Evolutionary conservation across 176 grass and related monocot genomes (phyloP), one percentile per base, ranked within the genome.

Genomic region (Puccinellia tenuiflora): DNA sequence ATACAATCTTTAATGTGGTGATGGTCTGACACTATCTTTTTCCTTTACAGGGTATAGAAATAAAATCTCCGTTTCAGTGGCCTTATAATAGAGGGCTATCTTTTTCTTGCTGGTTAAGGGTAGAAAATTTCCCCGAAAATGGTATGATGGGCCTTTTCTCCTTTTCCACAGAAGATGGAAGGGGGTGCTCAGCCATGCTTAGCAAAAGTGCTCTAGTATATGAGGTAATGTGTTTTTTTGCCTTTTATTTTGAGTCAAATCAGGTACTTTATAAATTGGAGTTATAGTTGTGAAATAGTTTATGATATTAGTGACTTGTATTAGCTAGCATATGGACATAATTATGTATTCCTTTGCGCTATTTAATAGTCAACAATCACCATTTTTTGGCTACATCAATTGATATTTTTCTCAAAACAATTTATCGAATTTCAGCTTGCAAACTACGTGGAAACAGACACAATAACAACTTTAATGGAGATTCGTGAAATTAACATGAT

Each of bases 131-230:
- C 38, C 91, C 88, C n/a, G 91, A 97, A 61, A 91, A 76, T 78
- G 91, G 86, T 42, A 92, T 91, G 84, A 93, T 97, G 91, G 91
- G 94, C 11, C 94, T 97, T 83, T 97, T 97, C 83, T 97, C 94
- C 38, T 97, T 97, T 85, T 85, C 80, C 53, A 97, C 91, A 80
- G 91, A 93, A 63, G 78, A 90, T 75, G 86, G 88, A 86, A 97
- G 78, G 68, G 94, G 94, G 8, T 93, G 88, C 86, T 78, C 86
- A 76, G 94, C 86, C 73, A 87, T 97, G 89, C 86, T 97, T 85
- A 85, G 79, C 29, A 93, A 87, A 89, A 90, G 78, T 85, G 90
- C 73, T 85, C 85, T 97, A 29, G 79, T 97, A 85, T 97, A 93
- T 81, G 94, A 97, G 91, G 94, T 97, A 93, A 12, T 85, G 20